Base-by-base conservation (phyloP, 768 basidiomycete genomes). In the Cystofilobasidium capitatum region DNA sequence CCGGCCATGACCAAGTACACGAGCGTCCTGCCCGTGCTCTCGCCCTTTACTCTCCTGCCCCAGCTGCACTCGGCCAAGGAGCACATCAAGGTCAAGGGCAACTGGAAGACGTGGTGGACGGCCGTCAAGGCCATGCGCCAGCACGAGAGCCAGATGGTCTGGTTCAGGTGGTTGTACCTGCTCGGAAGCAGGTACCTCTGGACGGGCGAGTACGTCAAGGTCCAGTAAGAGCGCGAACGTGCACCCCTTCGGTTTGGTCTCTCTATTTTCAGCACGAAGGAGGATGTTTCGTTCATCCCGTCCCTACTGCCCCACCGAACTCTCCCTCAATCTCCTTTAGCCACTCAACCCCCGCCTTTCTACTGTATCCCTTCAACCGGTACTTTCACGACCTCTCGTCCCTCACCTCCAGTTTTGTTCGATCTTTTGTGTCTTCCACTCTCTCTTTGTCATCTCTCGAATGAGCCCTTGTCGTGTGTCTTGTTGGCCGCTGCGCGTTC, bases 131-230 rank as follows among this genome's bases (percentile, higher is more conserved):
- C 91, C 8, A 91, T 92, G 85, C 76, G 78, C 69, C 78, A 81
- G 66, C 92, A 96, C 71, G 70, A 78, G 63, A 85, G 84, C 68
- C 92, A 96, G 79, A 77, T 90, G 67, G 83, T 84, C 49, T 93
- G 91, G 91, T 94, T 91, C 79, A 83, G 92, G 47, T 90, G 87
- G 83, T 78, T 92, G 65, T 88, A 91, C 74, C 80, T 93, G 44
- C 70, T 77, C 26, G 88, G 86, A 74, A 91, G 89, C 22, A 81
- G 87, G 65, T 91, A 92, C 74, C 88, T 94, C 89, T 94, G 92
- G 91, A 83, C 88, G 33, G 92, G 92, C 70, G 86, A 88, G 70
- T 89, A 89, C 83, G 79, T 81, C 2, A 82, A 85, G 74, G 72
- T 88, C 54, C 33, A 64, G 37, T 51, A 33, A 44, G 44, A 49